Conservation (phyloP, 345 rosid species). For the Pistacia vera region DNA sequence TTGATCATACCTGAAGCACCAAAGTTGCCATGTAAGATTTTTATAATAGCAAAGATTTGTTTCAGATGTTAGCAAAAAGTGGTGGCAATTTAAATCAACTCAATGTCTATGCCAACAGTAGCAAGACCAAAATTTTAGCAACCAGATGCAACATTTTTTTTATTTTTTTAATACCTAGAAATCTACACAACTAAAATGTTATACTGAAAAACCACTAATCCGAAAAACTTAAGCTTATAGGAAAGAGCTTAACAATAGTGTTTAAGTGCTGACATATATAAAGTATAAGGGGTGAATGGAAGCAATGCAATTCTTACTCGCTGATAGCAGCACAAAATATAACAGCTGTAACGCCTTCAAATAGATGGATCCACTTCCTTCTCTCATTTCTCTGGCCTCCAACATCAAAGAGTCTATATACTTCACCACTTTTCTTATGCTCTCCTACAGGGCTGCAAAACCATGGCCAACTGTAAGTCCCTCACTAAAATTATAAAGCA, state of each 20-base stretch:
- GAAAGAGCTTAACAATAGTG: background rate
- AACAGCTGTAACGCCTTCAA: conserved; percentile 98
- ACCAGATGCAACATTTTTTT: no score
- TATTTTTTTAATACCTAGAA: no score
- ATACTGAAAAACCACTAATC: background rate
- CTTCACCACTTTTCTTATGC: conserved; percentile 97
- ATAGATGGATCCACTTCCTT: conserved; percentile 99
- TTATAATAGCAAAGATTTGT: background rate
- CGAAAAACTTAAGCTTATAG: no score
- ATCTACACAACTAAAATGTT: no score
- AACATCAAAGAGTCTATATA: conserved; percentile 94
- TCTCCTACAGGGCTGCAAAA: conserved; percentile 92
- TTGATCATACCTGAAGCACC: conserved; percentile 79
- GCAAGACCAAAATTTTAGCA: background rate
- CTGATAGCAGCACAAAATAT: conserved; percentile 98
- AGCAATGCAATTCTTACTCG: conserved; percentile 68
- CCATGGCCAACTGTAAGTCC: conserved; percentile 15
- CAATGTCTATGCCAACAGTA: background rate
- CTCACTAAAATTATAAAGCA: conserved; percentile 6
- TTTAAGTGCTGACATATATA: background rate
- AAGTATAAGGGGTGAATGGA: background rate
- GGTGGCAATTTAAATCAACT: background rate
- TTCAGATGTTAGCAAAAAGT: background rate
- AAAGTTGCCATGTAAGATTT: conserved; percentile 4
- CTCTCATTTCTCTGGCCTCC: conserved; percentile 99